phyloP scores from a whole-genome alignment of 2,329 filamentous ascomycete species.

The Alternaria brassicicola region DNA sequence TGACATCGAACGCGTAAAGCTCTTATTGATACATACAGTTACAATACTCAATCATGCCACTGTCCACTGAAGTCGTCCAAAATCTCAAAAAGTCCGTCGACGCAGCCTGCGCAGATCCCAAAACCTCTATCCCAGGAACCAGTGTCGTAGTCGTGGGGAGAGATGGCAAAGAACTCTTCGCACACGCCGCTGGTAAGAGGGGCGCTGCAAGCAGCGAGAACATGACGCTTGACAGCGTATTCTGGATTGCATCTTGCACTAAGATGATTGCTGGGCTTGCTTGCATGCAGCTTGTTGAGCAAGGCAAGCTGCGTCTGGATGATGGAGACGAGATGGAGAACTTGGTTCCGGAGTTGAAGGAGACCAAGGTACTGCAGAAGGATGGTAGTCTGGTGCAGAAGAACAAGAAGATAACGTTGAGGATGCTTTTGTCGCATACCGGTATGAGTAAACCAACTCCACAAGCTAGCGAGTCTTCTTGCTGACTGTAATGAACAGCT shows the following conservation, averaged over 20 bases:
- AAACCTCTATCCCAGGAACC: slow-evolving; percentile 47
- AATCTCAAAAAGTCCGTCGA: slow-evolving; percentile 21
- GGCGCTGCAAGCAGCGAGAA: slow-evolving; percentile 51
- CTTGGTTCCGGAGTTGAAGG: slow-evolving; percentile 43
- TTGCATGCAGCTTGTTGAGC: slow-evolving; percentile 44
- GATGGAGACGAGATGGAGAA: slow-evolving; percentile 35
- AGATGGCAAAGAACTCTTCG: slow-evolving; percentile 51
- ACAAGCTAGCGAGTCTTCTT: background rate
- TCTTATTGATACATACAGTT: background rate
- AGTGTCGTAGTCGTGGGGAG: slow-evolving; percentile 52
- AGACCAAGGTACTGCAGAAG: slow-evolving; percentile 45
- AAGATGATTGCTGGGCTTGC: slow-evolving; percentile 43
- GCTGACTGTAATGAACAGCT: slow-evolving; percentile 29
- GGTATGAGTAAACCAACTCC: background rate
- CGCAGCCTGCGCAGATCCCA: slow-evolving; percentile 24
- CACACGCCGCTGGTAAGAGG: slow-evolving; percentile 50
- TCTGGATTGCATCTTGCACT: slow-evolving; percentile 61
- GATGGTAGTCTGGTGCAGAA: slow-evolving; percentile 46
- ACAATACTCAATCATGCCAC: background rate
- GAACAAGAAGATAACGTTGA: slow-evolving; percentile 54
- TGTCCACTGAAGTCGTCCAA: slow-evolving; percentile 2
- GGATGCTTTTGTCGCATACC: slow-evolving; percentile 58
- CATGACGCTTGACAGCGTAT: slow-evolving; percentile 64
- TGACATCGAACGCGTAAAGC: background rate
- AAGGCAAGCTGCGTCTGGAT: slow-evolving; percentile 38